A percentile compares a stretch with the other conserved stretches of the same genome.
These are phyloP conservation scores for Lachancea sp. DNA, from an alignment of 805 yeast genomes.

Conservation along the genomic window DNA sequence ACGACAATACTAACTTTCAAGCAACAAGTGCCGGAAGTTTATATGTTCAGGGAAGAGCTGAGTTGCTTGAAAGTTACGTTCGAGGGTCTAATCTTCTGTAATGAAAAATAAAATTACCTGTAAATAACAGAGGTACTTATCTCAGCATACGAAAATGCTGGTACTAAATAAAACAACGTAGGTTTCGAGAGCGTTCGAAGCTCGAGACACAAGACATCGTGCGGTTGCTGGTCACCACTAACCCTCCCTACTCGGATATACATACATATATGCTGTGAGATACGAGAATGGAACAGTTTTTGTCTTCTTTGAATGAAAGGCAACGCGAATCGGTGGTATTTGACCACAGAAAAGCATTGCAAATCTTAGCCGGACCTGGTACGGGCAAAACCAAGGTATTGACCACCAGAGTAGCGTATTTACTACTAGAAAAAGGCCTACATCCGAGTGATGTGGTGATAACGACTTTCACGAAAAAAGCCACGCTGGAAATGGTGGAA, in stretches of 20 bases:
- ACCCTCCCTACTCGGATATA: too few species aligned
- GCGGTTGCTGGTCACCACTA: constrained; percentile 1
- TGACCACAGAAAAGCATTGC: constrained; percentile 38
- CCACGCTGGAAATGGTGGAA: constrained; percentile 77
- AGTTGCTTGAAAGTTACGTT: too few species aligned
- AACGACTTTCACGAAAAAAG: constrained; percentile 89
- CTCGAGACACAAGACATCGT: neutral
- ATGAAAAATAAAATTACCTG: too few species aligned
- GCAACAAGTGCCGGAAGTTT: too few species aligned
- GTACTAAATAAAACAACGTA: too few species aligned
- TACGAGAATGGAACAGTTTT: constrained; percentile 3
- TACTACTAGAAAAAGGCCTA: constrained; percentile 46
- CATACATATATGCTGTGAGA: neutral
- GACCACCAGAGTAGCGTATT: constrained; percentile 68
- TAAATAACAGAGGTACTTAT: too few species aligned
- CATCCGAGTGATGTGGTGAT: constrained; percentile 64
- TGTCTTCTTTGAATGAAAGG: constrained; percentile 33
- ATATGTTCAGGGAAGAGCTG: too few species aligned
- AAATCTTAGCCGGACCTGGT: constrained; percentile 61
- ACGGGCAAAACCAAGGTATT: constrained; percentile 80
- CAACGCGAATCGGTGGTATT: constrained; percentile 43
- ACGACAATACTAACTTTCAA: too few species aligned
- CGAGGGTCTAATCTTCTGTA: too few species aligned
- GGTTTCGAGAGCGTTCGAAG: too few species aligned
- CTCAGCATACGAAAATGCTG: too few species aligned